phyloP scores from a whole-genome alignment of 2,329 filamentous ascomycete genomes.

The Cercospora brassicicola region DNA sequence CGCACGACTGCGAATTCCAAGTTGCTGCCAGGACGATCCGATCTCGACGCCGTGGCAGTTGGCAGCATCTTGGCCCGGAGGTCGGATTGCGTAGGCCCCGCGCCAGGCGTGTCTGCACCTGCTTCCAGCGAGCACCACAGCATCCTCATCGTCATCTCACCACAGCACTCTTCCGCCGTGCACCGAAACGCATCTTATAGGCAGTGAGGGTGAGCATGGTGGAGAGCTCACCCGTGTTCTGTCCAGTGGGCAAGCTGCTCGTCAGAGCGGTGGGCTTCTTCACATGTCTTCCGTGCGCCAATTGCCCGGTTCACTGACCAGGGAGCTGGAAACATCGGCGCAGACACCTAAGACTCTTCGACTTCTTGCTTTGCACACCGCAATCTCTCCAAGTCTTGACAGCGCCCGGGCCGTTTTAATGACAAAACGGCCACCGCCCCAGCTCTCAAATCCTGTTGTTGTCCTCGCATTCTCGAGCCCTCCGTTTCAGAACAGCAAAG shows the following conservation, averaged over 20 bases:
- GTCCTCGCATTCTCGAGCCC: not conserved
- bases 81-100: not conserved
- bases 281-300: not conserved
- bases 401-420: not conserved
- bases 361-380: not conserved
- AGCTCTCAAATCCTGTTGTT: not conserved
- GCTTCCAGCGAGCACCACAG: not conserved
- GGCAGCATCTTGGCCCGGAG: not conserved
- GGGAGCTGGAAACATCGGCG: not conserved
- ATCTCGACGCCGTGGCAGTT: not conserved
- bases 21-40: not conserved
- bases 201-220: not conserved
- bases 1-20: not conserved
- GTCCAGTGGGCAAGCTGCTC: not conserved
- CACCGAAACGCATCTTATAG: not conserved
- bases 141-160: not conserved
- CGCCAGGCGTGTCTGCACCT: not conserved
- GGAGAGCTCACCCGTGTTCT: not conserved
- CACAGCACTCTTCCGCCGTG: not conserved
- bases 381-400: not conserved
- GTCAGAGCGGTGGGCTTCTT: not conserved
- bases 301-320: not conserved
- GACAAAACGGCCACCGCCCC: not conserved
- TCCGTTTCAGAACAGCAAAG: not conserved
- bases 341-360: not conserved